A percentile compares a stretch with the other conserved stretches of the same genome.
phyloP scores from a whole-genome alignment of 768 basidiomycete species.

The Lyophyllum shimeji region DNA sequence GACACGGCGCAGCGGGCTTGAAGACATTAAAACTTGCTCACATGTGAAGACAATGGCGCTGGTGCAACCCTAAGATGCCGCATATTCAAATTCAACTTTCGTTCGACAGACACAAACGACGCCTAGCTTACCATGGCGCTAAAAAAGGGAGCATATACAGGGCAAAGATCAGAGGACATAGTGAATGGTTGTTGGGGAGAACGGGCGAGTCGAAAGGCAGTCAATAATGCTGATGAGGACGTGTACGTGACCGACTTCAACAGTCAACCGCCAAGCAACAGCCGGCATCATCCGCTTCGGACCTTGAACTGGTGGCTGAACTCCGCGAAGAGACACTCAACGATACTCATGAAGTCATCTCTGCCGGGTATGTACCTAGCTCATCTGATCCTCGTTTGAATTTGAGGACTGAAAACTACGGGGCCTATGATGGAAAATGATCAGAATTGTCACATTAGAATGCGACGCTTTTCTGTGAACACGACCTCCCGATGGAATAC shows the following conservation, averaged over 20 bases:
- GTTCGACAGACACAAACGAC: neutral
- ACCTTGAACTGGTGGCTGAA: conserved; percentile 10
- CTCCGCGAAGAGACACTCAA: neutral
- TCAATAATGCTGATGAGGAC: conserved; percentile 15
- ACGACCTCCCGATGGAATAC: no score
- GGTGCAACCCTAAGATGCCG: conserved; percentile 76
- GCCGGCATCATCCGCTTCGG: conserved; percentile 15
- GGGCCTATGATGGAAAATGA: no score
- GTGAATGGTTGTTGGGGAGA: conserved; percentile 19
- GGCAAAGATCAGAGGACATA: conserved; percentile 77
- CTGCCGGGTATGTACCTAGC: neutral
- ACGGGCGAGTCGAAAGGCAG: conserved; percentile 4
- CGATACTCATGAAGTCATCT: neutral
- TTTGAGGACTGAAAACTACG: no score
- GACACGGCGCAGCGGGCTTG: neutral
- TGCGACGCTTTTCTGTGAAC: no score
- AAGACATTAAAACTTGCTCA: conserved; percentile 40
- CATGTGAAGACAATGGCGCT: conserved; percentile 98
- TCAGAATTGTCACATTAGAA: no score
- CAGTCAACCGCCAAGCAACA: conserved; percentile 6
- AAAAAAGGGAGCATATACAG: conserved; percentile 98
- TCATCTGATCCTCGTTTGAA: no score
- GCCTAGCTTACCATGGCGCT: conserved; percentile 78
- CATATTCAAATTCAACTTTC: neutral
- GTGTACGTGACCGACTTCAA: conserved; percentile 17